phyloP scores from a whole-genome alignment of 2,329 filamentous ascomycete species.

The Penicillium frequentans region DNA sequence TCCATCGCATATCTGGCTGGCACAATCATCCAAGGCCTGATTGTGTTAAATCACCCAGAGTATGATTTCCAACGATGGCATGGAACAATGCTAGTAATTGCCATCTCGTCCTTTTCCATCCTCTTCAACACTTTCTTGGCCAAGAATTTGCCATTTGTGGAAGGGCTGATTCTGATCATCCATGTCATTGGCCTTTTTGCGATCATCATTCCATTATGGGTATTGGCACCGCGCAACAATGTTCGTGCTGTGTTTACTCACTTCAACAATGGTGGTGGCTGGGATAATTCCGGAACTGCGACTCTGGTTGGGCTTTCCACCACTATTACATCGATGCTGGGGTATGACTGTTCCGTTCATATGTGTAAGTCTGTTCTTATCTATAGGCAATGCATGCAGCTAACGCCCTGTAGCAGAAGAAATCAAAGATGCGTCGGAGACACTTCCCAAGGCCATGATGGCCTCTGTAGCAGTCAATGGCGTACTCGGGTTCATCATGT shows the following conservation, averaged over 20 bases:
- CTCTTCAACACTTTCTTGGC: slow-evolving; percentile 45
- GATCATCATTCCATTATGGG: slow-evolving; percentile 46
- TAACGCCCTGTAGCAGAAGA: slow-evolving; percentile 35
- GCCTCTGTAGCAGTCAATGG: slow-evolving; percentile 53
- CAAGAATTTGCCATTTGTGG: slow-evolving; percentile 39
- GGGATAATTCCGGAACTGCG: slow-evolving; percentile 39
- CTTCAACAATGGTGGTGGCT: slow-evolving; percentile 44
- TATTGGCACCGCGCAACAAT: slow-evolving; percentile 40
- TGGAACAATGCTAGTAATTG: slow-evolving; percentile 45
- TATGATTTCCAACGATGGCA: slow-evolving; percentile 47
- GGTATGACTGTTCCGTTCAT: slow-evolving; percentile 46
- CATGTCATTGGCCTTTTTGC: slow-evolving; percentile 45
- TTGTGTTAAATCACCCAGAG: slow-evolving; percentile 43
- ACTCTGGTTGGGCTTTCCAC: slow-evolving; percentile 42
- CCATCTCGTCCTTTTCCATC: slow-evolving; percentile 40
- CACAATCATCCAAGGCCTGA: slow-evolving; percentile 47
- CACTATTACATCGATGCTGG: slow-evolving; percentile 43
- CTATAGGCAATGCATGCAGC: background rate
- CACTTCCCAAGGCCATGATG: slow-evolving; percentile 54
- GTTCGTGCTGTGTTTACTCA: slow-evolving; percentile 40
- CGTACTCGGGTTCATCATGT: slow-evolving; percentile 55
- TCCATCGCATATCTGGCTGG: slow-evolving; percentile 47
- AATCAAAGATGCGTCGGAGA: slow-evolving; percentile 48
- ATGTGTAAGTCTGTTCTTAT: slow-evolving; percentile 40
- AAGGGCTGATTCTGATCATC: slow-evolving; percentile 42